Percentiles rank a stretch among this genome's conserved stretches.
Conservation (phyloP, 2,329 filamentous ascomycete species). For the Sclerotinia subarctica region DNA sequence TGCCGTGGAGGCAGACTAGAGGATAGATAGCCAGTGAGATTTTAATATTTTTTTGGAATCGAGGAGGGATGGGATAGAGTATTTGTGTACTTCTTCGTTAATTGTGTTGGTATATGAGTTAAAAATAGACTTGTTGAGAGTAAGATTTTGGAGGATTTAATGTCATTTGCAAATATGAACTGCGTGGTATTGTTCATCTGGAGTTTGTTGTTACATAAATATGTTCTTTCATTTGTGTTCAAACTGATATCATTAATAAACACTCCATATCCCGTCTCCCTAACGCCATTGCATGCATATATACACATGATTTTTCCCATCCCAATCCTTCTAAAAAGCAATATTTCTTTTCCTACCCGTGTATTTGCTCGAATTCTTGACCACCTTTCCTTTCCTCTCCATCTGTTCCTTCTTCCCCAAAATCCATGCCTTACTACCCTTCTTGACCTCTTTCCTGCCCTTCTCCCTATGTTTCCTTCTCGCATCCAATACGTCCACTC, state of each 20-base stretch:
- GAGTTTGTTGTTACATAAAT: not conserved
- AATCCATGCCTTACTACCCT: conserved; percentile 84
- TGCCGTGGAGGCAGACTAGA: not conserved
- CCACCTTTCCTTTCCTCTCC: conserved; percentile 90
- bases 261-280: conserved; percentile 22
- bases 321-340: conserved; percentile 57
- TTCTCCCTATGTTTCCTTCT: conserved; percentile 51
- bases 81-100: not conserved
- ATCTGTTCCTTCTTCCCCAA: conserved; percentile 87
- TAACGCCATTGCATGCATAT: conserved; percentile 35
- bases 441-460: conserved; percentile 58
- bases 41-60: not conserved
- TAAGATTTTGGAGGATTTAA: not conserved
- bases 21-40: not conserved
- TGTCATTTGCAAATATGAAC: not conserved
- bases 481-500: conserved; percentile 75
- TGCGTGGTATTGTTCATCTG: not conserved
- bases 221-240: not conserved
- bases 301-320: not conserved
- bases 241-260: conserved; percentile 22
- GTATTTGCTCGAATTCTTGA: conserved; percentile 89
- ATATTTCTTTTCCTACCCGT: conserved; percentile 83
- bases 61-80: not conserved
- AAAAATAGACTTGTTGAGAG: not conserved
- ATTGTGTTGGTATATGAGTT: not conserved